Evolutionary conservation across 2,329 filamentous ascomycete species (phyloP).

Genomic region (Botrytis aclada): DNA sequence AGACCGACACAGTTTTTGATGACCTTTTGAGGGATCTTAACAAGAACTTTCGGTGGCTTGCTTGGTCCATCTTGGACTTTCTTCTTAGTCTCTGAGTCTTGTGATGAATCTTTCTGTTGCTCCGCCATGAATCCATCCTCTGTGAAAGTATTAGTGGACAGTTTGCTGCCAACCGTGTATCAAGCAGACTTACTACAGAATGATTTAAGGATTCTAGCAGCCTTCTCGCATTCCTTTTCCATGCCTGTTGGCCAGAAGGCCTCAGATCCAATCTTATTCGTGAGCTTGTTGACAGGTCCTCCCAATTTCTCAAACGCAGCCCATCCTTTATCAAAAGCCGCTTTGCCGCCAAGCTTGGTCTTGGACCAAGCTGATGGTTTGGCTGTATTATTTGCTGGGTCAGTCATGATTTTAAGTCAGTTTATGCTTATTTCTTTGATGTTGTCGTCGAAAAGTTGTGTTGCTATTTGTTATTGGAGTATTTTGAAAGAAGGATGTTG

Average conservation of each 20-base stretch:
- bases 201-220: constrained; percentile 80
- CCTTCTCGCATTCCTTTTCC: constrained; percentile 89
- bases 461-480: not conserved
- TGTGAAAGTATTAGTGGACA: constrained; percentile 36
- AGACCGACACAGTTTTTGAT: constrained; percentile 85
- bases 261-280: constrained; percentile 77
- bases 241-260: constrained; percentile 83
- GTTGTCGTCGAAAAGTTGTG: not conserved
- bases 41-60: constrained; percentile 60
- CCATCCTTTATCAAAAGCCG: constrained; percentile 22
- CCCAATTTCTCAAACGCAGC: constrained; percentile 41
- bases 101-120: constrained; percentile 11
- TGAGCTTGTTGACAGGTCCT: constrained; percentile 73
- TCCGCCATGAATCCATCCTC: constrained; percentile 62
- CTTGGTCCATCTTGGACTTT: constrained; percentile 42
- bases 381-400: not conserved
- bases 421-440: not conserved
- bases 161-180: constrained; percentile 19
- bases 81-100: constrained; percentile 41
- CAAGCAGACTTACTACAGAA: constrained; percentile 72
- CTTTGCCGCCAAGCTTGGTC: constrained; percentile 19
- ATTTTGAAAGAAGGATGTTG: not conserved
- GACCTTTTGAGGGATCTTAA: constrained; percentile 81
- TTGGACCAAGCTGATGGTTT: constrained; percentile 16
- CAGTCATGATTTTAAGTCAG: not conserved